A percentile compares a stretch with the other conserved stretches of the same genome.
Conservation (phyloP, 2,329 filamentous ascomycete species). For the Diaporthe ampelina region DNA sequence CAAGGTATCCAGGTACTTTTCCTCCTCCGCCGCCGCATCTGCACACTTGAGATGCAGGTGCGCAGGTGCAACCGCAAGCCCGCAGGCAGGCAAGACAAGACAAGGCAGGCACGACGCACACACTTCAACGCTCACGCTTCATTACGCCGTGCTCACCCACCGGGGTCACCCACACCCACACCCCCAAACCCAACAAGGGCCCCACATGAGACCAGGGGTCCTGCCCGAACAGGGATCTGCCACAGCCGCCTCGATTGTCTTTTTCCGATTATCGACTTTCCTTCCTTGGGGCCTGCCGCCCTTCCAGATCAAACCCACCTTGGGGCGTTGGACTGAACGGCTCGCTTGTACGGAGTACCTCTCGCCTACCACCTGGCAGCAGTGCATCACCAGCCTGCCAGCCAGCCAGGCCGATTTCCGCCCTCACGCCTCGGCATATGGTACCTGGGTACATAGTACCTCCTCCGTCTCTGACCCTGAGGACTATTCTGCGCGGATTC, state of each 20-base stretch:
- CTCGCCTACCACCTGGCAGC: conserved; percentile 9
- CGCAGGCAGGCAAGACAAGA: conserved; percentile 18
- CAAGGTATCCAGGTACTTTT: too few species aligned
- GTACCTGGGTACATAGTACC: not conserved
- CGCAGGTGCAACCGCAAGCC: not conserved
- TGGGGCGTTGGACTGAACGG: too few species aligned
- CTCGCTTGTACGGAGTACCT: not conserved
- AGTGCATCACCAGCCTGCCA: not conserved
- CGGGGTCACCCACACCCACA: not conserved
- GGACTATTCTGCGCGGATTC: conserved; percentile 18
- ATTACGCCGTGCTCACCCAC: not conserved
- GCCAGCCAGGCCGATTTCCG: not conserved
- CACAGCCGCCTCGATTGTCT: conserved; percentile 32
- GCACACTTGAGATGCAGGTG: not conserved
- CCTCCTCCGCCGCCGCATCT: not conserved
- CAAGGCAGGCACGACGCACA: conserved; percentile 1
- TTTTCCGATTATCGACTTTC: conserved; percentile 30
- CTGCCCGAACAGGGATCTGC: not conserved
- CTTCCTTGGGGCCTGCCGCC: not conserved
- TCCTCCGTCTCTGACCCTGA: not conserved
- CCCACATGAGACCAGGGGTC: conserved; percentile 18
- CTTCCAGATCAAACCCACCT: conserved; percentile 19
- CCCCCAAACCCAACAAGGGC: not conserved
- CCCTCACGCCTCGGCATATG: conserved; percentile 10
- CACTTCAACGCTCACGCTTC: not conserved